Percentiles rank a stretch among this genome's conserved stretches.
These are phyloP conservation scores for Solanum bulbocastanum DNA, from an alignment of 257 asterid genomes.

Conservation along the genomic window DNA sequence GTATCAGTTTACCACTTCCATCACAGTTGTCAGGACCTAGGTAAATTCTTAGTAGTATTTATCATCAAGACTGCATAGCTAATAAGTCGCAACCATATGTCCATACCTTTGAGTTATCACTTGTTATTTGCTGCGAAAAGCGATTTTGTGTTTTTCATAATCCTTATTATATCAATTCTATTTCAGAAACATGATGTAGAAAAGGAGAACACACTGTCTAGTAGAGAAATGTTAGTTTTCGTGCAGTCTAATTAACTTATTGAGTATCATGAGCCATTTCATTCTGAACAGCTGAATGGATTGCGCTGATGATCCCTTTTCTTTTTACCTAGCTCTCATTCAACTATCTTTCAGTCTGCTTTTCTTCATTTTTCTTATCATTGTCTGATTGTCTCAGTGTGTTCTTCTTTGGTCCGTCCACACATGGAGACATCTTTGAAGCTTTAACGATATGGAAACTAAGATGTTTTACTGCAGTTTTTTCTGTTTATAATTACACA, in stretches of 20 bases:
- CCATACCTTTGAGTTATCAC: background rate
- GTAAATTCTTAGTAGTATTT: background rate
- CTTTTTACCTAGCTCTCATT: background rate
- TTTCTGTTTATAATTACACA: background rate
- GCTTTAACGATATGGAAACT: background rate
- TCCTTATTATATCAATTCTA: background rate
- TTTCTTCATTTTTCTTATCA: background rate
- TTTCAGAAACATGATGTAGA: background rate
- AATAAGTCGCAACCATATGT: background rate
- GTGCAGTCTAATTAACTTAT: too few species aligned
- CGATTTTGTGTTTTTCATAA: background rate
- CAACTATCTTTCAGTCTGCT: background rate
- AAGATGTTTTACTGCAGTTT: background rate
- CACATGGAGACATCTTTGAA: background rate
- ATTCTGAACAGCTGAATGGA: too few species aligned
- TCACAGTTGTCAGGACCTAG: constrained; percentile 5
- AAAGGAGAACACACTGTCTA: background rate
- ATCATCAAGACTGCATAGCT: background rate
- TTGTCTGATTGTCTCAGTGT: background rate
- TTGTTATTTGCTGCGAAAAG: background rate
- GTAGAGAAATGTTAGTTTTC: too few species aligned
- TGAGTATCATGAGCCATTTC: too few species aligned
- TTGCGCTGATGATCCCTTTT: too few species aligned
- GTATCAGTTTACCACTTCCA: background rate
- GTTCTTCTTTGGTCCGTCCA: background rate